Evolutionary conservation across 352 stramenopile genomes (phyloP).

Genomic region (Plasmopara viticola): DNA sequence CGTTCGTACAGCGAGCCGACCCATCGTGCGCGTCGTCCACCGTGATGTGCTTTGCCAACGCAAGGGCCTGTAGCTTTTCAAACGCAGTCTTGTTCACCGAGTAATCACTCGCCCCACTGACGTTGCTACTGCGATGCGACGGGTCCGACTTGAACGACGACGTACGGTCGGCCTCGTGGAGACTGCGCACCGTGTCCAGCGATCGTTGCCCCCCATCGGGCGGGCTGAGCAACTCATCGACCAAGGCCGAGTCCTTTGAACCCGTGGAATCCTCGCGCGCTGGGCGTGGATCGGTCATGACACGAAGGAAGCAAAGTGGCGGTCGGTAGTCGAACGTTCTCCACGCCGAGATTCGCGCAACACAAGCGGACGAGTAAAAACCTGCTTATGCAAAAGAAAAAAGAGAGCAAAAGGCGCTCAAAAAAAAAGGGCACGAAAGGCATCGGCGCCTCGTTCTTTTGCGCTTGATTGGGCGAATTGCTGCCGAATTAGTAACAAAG

Average conservation of each 20-base stretch:
- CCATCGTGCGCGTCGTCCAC: slow-evolving; percentile 13
- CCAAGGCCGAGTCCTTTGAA: slow-evolving; percentile 50
- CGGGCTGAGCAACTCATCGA: slow-evolving; percentile 38
- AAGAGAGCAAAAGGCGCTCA: too few species aligned
- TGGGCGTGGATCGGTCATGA: slow-evolving; percentile 18
- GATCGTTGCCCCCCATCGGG: slow-evolving; percentile 43
- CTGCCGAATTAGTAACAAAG: too few species aligned
- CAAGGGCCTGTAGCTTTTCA: slow-evolving; percentile 52
- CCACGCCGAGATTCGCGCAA: slow-evolving; percentile 10
- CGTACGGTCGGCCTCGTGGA: slow-evolving; percentile 19
- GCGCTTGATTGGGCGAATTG: too few species aligned
- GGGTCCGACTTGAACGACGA: slow-evolving; percentile 19
- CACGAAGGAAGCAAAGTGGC: slow-evolving; percentile 2
- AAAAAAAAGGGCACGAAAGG: too few species aligned
- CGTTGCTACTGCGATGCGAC: slow-evolving; percentile 23
- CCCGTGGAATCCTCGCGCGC: slow-evolving; percentile 22
- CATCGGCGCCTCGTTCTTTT: too few species aligned
- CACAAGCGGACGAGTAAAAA: not conserved
- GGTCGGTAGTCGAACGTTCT: slow-evolving; percentile 10
- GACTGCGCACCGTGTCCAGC: slow-evolving; percentile 46
- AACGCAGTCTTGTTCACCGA: slow-evolving; percentile 32
- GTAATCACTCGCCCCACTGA: slow-evolving; percentile 18
- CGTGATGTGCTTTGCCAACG: slow-evolving; percentile 38
- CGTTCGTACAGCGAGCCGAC: slow-evolving; percentile 2
- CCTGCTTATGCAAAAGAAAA: too few species aligned